phyloP scores from a whole-genome alignment of 202 grass and related monocot genomes.

The Schoenoplectus triqueter region DNA sequence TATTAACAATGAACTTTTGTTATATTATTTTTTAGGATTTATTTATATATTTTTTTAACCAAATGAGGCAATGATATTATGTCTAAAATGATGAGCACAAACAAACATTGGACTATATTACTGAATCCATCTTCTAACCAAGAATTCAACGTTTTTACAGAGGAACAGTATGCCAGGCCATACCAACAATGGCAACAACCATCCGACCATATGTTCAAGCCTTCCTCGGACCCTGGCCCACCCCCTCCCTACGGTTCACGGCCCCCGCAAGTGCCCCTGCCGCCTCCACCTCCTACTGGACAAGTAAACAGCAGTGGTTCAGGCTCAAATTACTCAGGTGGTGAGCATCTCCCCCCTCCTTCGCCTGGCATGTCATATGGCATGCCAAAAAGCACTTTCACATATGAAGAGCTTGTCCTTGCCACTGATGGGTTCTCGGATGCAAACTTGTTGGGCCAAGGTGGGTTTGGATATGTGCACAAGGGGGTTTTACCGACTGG shows the following conservation, averaged over 20 bases:
- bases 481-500: constrained; percentile 84
- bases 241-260: constrained; percentile 62
- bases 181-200: constrained; percentile 81
- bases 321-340: constrained; percentile 80
- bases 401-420: constrained; percentile 67
- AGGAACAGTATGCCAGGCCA: constrained; percentile 53
- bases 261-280: constrained; percentile 49
- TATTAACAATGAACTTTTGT: too few relatives aligned
- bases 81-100: neutral
- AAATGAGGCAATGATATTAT: neutral
- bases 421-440: constrained; percentile 78
- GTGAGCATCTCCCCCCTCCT: constrained; percentile 69
- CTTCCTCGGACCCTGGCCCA: constrained; percentile 52
- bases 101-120: neutral
- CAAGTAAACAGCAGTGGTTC: constrained; percentile 71
- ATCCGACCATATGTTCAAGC: constrained; percentile 65
- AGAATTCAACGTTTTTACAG: constrained; percentile 46
- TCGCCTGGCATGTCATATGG: constrained; percentile 54
- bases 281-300: constrained; percentile 36
- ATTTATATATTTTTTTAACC: too few relatives aligned
- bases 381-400: constrained; percentile 71
- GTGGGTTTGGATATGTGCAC: constrained; percentile 88
- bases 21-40: too few relatives aligned
- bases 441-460: constrained; percentile 91
- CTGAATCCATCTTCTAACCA: constrained; percentile 29